Conservation (phyloP, 148 eudicot species). For the Rhododendron ferrugineum region DNA sequence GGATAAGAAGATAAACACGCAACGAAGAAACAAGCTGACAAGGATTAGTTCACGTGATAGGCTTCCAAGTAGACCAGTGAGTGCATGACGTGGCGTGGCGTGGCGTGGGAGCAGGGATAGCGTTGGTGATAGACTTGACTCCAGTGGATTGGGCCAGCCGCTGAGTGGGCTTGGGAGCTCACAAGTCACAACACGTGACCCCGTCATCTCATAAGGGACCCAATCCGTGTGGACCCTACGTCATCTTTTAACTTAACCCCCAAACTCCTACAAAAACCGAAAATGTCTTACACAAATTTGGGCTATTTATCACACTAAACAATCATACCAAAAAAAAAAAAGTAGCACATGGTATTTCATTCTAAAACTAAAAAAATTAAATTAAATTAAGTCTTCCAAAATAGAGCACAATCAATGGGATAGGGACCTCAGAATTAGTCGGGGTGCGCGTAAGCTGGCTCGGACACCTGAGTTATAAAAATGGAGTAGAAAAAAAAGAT, state of each 20-base stretch:
- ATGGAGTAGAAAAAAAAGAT: accelerated
- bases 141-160: not conserved
- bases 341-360: not conserved
- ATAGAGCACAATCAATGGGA: not conserved
- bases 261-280: not conserved
- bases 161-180: not conserved
- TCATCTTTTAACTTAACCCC: not conserved
- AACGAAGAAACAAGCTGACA: not conserved
- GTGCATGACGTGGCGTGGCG: too few species aligned
- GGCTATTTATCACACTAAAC: too few species aligned
- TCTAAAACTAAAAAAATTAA: not conserved
- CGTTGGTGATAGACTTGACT: not conserved
- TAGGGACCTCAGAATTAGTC: too few species aligned
- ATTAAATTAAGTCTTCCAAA: not conserved
- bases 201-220: not conserved
- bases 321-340: too few species aligned
- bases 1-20: not conserved
- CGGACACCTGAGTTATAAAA: not conserved
- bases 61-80: not conserved
- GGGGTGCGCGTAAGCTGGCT: too few species aligned
- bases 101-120: not conserved
- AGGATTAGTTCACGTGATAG: not conserved
- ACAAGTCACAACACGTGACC: conserved; percentile 7
- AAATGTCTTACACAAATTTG: not conserved
- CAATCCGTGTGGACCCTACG: not conserved